Evolutionary conservation across 768 basidiomycete species (phyloP).

Genomic region (Boletellus sp.): DNA sequence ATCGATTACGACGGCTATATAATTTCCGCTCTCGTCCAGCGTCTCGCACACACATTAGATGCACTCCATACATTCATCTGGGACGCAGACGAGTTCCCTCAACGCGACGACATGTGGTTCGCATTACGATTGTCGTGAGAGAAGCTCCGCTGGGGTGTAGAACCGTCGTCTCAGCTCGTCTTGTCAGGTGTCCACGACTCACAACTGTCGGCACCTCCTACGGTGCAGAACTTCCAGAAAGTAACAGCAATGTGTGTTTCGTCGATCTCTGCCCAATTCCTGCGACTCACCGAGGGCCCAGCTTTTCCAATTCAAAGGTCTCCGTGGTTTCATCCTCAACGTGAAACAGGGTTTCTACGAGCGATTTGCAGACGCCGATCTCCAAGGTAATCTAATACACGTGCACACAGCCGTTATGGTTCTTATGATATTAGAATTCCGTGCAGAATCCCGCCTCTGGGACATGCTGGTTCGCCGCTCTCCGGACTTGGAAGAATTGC

Average conservation of each 20-base stretch:
- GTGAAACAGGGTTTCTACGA: constrained; percentile 62
- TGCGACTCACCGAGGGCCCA: constrained; percentile 24
- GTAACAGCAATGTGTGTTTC: constrained; percentile 57
- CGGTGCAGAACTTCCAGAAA: constrained; percentile 54
- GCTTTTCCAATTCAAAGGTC: constrained; percentile 66
- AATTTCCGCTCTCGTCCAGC: constrained; percentile 51
- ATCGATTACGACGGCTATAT: constrained; percentile 21
- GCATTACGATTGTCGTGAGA: constrained; percentile 63
- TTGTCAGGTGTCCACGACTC: constrained; percentile 59
- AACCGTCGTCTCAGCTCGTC: neutral
- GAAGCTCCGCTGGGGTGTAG: neutral
- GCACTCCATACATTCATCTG: constrained; percentile 65
- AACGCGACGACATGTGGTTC: constrained; percentile 77
- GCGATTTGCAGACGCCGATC: constrained; percentile 49
- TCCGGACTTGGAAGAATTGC: constrained; percentile 63
- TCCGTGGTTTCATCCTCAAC: constrained; percentile 58
- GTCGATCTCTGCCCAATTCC: neutral
- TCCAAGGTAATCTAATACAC: constrained; percentile 43
- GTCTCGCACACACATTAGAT: constrained; percentile 54
- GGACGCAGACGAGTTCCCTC: constrained; percentile 64
- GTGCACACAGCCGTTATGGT: neutral
- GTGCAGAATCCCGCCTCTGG: constrained; percentile 44
- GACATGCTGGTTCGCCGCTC: constrained; percentile 66
- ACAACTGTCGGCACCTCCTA: constrained; percentile 59
- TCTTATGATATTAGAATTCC: constrained; percentile 21